Percentiles rank a stretch among this genome's conserved stretches.
Conservation (phyloP, 495 filamentous ascomycete genomes). For the Lasiosphaeria hispida region DNA sequence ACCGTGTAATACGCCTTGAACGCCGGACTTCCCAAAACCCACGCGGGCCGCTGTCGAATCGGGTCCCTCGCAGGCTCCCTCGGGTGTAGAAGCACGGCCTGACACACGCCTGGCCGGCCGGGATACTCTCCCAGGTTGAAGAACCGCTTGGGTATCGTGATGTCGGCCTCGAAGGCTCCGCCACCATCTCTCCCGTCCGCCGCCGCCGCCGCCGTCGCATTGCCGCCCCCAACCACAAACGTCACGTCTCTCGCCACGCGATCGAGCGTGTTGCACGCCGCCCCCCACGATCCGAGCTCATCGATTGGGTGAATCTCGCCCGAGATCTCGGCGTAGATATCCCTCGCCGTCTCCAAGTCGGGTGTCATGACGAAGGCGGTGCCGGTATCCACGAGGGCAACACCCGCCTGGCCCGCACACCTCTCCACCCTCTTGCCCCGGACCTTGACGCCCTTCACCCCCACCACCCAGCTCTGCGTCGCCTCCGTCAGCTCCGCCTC, state of each 20-base stretch:
- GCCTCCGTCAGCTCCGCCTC: conserved; percentile 12
- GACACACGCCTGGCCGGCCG: conserved; percentile 22
- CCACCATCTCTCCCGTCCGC: not conserved
- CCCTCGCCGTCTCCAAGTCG: conserved; percentile 16
- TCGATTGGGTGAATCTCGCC: conserved; percentile 21
- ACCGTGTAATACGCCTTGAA: conserved; percentile 29
- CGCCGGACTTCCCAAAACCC: conserved; percentile 23
- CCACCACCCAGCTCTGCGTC: conserved; percentile 15
- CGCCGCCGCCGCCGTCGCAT: too few relatives aligned
- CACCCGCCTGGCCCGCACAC: conserved; percentile 6
- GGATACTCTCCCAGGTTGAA: conserved; percentile 27
- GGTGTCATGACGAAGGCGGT: conserved; percentile 24
- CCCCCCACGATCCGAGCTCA: conserved; percentile 23
- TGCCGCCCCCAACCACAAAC: conserved; percentile 21
- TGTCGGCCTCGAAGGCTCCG: not conserved
- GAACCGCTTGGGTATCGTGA: conserved; percentile 16
- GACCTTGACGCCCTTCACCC: conserved; percentile 14
- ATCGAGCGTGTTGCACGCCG: conserved; percentile 19
- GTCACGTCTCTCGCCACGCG: conserved; percentile 5
- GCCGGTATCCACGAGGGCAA: conserved; percentile 25
- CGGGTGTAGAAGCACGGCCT: conserved; percentile 22
- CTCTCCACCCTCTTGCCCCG: conserved; percentile 4
- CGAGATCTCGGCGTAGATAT: conserved; percentile 26
- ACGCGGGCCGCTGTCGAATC: conserved; percentile 15
- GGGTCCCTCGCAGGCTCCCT: conserved; percentile 15